These are phyloP conservation scores for Schrenkiella parvula DNA, from an alignment of 345 rosid species.

Conservation along the genomic window DNA sequence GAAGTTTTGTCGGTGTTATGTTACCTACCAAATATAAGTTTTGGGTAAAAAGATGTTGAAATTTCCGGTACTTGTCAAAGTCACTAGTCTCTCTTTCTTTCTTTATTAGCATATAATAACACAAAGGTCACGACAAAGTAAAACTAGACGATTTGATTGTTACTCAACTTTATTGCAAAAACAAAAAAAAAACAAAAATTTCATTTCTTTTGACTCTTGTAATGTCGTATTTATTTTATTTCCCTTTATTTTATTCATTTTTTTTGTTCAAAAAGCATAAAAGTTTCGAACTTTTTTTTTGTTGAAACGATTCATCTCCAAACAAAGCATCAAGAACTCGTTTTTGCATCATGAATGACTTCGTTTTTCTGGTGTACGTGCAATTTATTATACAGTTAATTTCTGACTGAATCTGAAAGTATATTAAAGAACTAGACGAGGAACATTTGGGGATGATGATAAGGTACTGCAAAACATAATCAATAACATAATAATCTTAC, in stretches of 20 bases:
- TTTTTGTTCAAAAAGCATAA: too few relatives aligned
- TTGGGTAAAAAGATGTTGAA: constrained; percentile 7
- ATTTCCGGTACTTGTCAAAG: constrained; percentile 25
- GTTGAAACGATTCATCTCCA: neutral
- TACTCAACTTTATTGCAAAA: neutral
- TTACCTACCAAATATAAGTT: neutral
- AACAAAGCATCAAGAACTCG: neutral
- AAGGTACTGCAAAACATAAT: constrained; percentile 10
- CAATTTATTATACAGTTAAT: neutral
- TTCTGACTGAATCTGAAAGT: neutral
- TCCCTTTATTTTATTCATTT: too few relatives aligned
- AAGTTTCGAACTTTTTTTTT: too few relatives aligned
- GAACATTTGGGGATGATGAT: neutral
- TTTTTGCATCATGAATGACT: neutral
- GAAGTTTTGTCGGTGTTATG: constrained; percentile 15
- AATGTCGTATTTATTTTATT: neutral
- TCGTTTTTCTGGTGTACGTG: neutral
- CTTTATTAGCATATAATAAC: neutral
- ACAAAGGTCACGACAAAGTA: constrained; percentile 4
- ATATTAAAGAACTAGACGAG: neutral
- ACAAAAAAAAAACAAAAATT: neutral
- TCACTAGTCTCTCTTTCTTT: neutral
- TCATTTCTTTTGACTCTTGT: neutral
- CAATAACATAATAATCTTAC: neutral
- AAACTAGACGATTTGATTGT: too few relatives aligned